A percentile compares a stretch with the other conserved stretches of the same genome.
Evolutionary conservation across 2,329 filamentous ascomycete species (phyloP).

Genomic region (Teratosphaeriaceae sp.): DNA sequence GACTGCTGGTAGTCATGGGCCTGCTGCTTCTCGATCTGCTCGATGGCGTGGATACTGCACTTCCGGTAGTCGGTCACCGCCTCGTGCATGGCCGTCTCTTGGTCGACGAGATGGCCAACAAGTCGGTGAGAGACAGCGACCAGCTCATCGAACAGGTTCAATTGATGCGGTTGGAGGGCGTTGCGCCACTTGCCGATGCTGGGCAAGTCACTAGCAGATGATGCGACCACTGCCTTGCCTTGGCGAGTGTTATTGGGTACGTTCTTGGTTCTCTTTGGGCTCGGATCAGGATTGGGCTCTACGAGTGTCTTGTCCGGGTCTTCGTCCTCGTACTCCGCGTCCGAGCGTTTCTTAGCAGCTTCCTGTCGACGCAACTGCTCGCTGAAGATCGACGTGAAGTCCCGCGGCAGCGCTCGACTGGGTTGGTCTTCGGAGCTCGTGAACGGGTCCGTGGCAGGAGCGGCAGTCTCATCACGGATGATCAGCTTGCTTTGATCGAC

Average conservation of each 20-base stretch:
- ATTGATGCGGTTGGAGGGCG: slow-evolving; percentile 34
- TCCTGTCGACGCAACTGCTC: slow-evolving; percentile 4
- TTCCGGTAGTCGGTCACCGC: slow-evolving; percentile 39
- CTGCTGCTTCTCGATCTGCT: slow-evolving; percentile 34
- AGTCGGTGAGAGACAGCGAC: slow-evolving; percentile 37
- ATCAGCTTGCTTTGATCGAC: slow-evolving; percentile 1
- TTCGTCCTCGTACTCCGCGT: slow-evolving; percentile 18
- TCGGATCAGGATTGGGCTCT: slow-evolving; percentile 3
- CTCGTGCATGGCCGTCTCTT: slow-evolving; percentile 38
- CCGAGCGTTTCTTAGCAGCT: slow-evolving; percentile 7
- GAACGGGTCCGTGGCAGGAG: slow-evolving; percentile 11
- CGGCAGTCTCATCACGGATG: slow-evolving; percentile 4
- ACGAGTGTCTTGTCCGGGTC: slow-evolving; percentile 23
- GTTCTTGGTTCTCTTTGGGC: not conserved
- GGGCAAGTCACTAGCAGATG: slow-evolving; percentile 15
- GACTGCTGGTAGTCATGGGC: slow-evolving; percentile 31
- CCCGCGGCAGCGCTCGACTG: not conserved
- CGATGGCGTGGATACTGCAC: slow-evolving; percentile 38
- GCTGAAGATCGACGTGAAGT: slow-evolving; percentile 5
- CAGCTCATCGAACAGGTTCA: slow-evolving; percentile 32
- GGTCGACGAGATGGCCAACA: slow-evolving; percentile 39
- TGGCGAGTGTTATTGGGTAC: not conserved
- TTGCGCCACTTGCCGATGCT: slow-evolving; percentile 33
- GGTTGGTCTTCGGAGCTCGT: slow-evolving; percentile 16
- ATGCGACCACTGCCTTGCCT: not conserved